phyloP scores from a whole-genome alignment of 495 filamentous ascomycete genomes.

The Xylaria flabelliformis region DNA sequence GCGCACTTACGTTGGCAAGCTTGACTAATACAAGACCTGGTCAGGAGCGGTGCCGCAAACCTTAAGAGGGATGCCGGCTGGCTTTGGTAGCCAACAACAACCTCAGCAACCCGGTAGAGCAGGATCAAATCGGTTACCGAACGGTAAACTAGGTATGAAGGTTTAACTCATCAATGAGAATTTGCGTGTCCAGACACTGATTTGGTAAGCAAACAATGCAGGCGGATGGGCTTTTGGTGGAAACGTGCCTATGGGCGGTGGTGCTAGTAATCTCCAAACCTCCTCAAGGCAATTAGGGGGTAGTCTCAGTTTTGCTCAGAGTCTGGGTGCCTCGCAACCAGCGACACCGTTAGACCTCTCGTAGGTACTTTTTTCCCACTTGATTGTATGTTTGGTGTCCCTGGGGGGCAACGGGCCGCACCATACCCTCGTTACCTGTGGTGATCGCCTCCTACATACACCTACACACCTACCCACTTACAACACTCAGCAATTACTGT shows the following conservation, averaged over 20 bases:
- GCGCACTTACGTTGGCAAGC: slow-evolving; percentile 25
- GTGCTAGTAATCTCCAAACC: slow-evolving; percentile 50
- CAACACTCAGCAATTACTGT: not conserved
- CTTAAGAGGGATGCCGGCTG: slow-evolving; percentile 70
- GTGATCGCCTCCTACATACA: not conserved
- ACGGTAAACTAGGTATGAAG: slow-evolving; percentile 73
- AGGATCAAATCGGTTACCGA: slow-evolving; percentile 73
- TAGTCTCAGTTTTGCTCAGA: slow-evolving; percentile 81
- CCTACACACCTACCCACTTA: not conserved
- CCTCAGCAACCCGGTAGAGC: slow-evolving; percentile 66
- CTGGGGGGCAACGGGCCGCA: not conserved
- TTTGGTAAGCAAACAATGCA: slow-evolving; percentile 62
- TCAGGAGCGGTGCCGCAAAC: slow-evolving; percentile 72
- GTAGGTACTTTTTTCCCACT: slow-evolving; percentile 61
- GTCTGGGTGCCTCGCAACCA: slow-evolving; percentile 77
- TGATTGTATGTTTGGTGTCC: slow-evolving; percentile 3
- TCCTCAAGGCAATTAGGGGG: slow-evolving; percentile 62
- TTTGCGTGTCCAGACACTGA: slow-evolving; percentile 41
- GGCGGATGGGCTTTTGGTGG: slow-evolving; percentile 76
- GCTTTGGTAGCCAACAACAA: slow-evolving; percentile 71
- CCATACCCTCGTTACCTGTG: not conserved
- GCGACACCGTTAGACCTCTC: slow-evolving; percentile 77
- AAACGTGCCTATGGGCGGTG: slow-evolving; percentile 71
- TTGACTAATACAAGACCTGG: slow-evolving; percentile 41
- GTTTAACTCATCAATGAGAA: slow-evolving; percentile 22